phyloP scores from a whole-genome alignment of 2,329 filamentous ascomycete genomes.

The Rhynchosporium graminicola region DNA sequence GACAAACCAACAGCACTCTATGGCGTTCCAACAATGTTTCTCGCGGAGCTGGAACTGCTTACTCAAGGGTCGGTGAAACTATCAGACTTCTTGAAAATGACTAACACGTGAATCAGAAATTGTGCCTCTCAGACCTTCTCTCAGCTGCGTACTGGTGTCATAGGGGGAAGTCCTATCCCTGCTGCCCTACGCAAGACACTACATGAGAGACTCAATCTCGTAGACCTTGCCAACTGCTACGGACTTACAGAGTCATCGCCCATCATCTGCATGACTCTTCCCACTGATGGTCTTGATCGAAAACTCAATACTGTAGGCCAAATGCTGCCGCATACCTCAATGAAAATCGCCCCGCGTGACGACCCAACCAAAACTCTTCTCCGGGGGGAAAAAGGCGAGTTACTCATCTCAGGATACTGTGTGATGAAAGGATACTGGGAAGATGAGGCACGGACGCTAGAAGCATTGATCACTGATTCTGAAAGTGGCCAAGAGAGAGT shows the following conservation, averaged over 20 bases:
- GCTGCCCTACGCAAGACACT: conserved; percentile 73
- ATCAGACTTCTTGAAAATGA: not conserved
- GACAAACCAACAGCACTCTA: conserved; percentile 74
- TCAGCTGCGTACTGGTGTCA: conserved; percentile 71
- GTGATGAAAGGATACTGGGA: conserved; percentile 68
- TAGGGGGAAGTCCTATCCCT: conserved; percentile 77
- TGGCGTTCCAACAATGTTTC: conserved; percentile 75
- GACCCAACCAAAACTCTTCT: conserved; percentile 63
- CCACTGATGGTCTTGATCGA: conserved; percentile 29
- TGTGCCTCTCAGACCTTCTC: conserved; percentile 43
- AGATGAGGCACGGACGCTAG: conserved; percentile 72
- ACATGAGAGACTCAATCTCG: conserved; percentile 71
- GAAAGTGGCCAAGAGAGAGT: conserved; percentile 55
- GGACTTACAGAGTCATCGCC: conserved; percentile 74
- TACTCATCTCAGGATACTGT: conserved; percentile 78
- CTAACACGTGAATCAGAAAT: not conserved
- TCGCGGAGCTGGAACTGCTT: conserved; percentile 34
- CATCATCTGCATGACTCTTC: conserved; percentile 74
- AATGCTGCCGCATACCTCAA: conserved; percentile 72
- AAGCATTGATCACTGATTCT: conserved; percentile 42
- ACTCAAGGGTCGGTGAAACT: conserved; percentile 9
- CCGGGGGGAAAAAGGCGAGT: conserved; percentile 67
- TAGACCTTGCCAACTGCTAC: conserved; percentile 54
- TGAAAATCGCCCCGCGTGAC: conserved; percentile 65
- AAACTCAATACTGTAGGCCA: conserved; percentile 63